Percentiles rank a stretch among this genome's conserved stretches.
Evolutionary conservation across 202 grass and related monocot species (phyloP).

Genomic region (Saccharum hybrid): DNA sequence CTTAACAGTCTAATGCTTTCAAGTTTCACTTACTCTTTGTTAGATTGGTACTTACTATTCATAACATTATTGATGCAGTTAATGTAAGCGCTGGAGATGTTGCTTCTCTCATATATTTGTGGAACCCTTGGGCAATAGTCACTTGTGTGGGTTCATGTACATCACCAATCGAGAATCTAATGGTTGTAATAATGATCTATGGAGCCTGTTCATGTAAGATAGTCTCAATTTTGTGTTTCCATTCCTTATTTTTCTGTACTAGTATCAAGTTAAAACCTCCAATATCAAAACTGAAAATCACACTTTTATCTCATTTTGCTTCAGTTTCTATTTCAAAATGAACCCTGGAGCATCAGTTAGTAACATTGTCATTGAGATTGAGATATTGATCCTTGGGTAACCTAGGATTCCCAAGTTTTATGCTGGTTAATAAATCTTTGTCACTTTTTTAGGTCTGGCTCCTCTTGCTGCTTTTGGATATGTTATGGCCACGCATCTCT

Average conservation of each 20-base stretch:
- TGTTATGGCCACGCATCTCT: conserved; percentile 85
- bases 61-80: conserved; percentile 48
- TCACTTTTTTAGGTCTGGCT: conserved; percentile 62
- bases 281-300: neutral
- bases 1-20: conserved; percentile 16
- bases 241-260: neutral
- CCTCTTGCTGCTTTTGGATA: conserved; percentile 95
- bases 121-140: conserved; percentile 94
- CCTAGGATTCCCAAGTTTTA: conserved; percentile 24
- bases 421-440: conserved; percentile 22
- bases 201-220: conserved; percentile 89
- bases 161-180: conserved; percentile 95
- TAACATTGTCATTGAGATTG: conserved; percentile 20
- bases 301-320: conserved; percentile 15
- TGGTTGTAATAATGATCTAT: conserved; percentile 83
- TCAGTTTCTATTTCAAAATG: conserved; percentile 16
- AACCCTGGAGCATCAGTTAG: conserved; percentile 1
- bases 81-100: conserved; percentile 66
- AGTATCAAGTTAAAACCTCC: neutral
- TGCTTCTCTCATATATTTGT: conserved; percentile 94
- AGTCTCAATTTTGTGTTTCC: neutral
- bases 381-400: neutral
- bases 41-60: conserved; percentile 17
- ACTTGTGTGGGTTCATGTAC: conserved; percentile 88
- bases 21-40: conserved; percentile 25